Evolutionary conservation across 345 rosid species (phyloP), one percentile per base, ranked within the genome.

Genomic region (Hibiscus tridactylites): DNA sequence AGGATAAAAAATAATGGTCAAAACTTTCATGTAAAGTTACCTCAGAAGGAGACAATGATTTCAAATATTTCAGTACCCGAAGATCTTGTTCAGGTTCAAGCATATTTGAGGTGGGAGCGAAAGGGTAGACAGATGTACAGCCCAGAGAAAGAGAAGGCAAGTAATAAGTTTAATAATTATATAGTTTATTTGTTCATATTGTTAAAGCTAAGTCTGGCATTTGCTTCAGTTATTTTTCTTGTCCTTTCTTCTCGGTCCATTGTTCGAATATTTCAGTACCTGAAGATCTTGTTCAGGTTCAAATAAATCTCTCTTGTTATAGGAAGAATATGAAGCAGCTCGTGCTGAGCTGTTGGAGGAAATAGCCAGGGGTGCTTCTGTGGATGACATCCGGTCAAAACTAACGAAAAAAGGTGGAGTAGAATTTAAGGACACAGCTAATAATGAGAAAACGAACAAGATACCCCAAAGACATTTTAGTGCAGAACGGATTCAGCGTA

Each of bases 321-420:
- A 95, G 98, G 91, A 75, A 85, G 99, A 95, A 80, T 95, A 92
- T 77, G 91, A 95, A 83, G 97, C 88, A 49, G 99, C 97, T 73
- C 92, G 97, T 19, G 63, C 28, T 68, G 99, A 95, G 88, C 85
- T 95, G 54, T 75, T 77, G 82, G 90, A 89, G 81, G 94, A 90
- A 87, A 77, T 90, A 74, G 86, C 86, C 70, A 79, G 84, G 71
- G 99, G 99, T 68, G 79, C 83, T 82, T 88, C 97, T 37, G 59
- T 89, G 29, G 91, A 86, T 63, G 91, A 87, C 77, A 84, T 95
- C 68, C 92, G 90, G 73, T 81, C 83, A 74, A 90, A 75, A 73
- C 79, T 95, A 75, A 72, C 82, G 59, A 85, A 84, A 70, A 90
- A 81, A 86, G 80, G 77, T 74, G 76, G 65, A 56, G 77, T 65